These are phyloP conservation scores for Dictyostelium purpureum DNA, from an alignment of 78 protist genomes.

Conservation along the genomic window DNA sequence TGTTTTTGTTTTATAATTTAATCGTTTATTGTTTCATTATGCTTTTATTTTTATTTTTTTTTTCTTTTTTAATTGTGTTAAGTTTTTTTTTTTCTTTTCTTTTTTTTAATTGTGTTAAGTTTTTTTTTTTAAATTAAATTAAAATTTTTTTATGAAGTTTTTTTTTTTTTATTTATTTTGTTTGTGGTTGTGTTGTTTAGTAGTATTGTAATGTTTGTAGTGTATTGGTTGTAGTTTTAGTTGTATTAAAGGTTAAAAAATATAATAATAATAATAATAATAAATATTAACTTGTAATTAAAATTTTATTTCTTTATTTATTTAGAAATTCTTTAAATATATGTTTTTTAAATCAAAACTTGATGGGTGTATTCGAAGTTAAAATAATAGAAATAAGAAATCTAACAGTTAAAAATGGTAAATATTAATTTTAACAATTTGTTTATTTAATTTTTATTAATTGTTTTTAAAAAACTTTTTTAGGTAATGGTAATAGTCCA, in stretches of 20 bases:
- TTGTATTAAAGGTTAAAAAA: background rate
- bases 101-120: no score
- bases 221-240: no score
- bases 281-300: background rate
- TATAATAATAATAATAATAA: background rate
- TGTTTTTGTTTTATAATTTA: no score
- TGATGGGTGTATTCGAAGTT: conserved; percentile 13
- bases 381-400: conserved; percentile 22
- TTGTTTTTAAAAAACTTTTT: background rate
- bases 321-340: no score
- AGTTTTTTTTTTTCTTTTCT: no score
- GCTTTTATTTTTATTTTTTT: no score
- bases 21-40: no score
- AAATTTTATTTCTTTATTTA: background rate
- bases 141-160: background rate
- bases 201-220: no score
- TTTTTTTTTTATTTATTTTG: background rate
- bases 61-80: background rate
- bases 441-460: background rate
- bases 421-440: background rate
- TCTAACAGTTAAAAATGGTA: conserved; percentile 6
- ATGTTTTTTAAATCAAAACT: no score
- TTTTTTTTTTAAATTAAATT: no score
- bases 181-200: background rate
- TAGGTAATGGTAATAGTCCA: conserved; percentile 6